A percentile compares a stretch with the other conserved stretches of the same genome.
Conservation (phyloP, 805 yeast genomes). For the Brettanomyces custersianus region DNA sequence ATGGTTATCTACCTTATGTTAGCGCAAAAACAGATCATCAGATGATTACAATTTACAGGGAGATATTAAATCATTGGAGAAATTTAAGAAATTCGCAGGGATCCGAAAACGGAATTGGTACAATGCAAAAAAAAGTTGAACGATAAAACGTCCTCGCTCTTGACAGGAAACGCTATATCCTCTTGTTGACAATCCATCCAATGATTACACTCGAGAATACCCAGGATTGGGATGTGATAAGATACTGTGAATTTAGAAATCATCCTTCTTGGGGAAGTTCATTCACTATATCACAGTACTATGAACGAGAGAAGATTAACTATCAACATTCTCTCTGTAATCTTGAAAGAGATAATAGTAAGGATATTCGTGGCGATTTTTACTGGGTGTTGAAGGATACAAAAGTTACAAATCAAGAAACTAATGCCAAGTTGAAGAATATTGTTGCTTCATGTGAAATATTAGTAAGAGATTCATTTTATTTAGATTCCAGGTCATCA, state of each 20-base stretch:
- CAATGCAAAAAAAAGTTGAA: too few relatives aligned
- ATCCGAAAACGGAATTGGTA: too few relatives aligned
- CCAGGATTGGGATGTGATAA: conserved; percentile 9
- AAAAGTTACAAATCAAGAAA: conserved; percentile 5
- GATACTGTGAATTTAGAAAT: conserved; percentile 16
- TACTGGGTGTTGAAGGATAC: conserved; percentile 21
- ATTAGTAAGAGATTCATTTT: conserved; percentile 17
- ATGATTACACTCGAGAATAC: conserved; percentile 12
- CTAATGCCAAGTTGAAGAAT: conserved; percentile 5
- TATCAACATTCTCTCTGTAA: conserved; percentile 14
- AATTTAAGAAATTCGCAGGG: too few relatives aligned
- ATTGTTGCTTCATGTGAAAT: conserved; percentile 24
- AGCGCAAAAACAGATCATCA: too few relatives aligned
- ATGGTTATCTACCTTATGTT: too few relatives aligned
- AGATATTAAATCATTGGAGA: too few relatives aligned
- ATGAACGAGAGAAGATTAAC: conserved; percentile 15
- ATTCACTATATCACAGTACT: conserved; percentile 15
- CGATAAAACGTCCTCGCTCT: too few relatives aligned
- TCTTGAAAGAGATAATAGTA: conserved; percentile 10
- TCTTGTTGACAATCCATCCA: background rate
- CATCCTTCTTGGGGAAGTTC: conserved; percentile 19
- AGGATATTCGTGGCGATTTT: conserved; percentile 12
- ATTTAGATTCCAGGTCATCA: conserved; percentile 4
- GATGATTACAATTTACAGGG: too few relatives aligned
- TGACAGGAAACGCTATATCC: too few relatives aligned